Base-by-base conservation (phyloP, 495 filamentous ascomycete species). In the Hypoxylon trugodes region DNA sequence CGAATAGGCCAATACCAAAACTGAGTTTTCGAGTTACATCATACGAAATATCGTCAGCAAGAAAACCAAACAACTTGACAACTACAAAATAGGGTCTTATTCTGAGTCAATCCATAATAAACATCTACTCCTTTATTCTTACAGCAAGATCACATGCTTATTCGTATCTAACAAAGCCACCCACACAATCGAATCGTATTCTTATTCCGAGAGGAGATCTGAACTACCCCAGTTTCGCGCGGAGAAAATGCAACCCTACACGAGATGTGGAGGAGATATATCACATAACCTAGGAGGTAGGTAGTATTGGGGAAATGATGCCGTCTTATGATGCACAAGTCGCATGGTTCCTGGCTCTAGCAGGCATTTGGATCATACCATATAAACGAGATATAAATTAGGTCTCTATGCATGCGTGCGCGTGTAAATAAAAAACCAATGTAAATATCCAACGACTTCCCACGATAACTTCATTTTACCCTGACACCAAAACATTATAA, bases 321-420 rank as follows among this genome's bases (percentile, higher is more conserved):
- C 2, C 7, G 26, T 36, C 30, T 28, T 42, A 46, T 51, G 38
- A 49, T 15, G 33, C 18, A 28, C n/a, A 15, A 30, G 19, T 21
- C 3, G 28, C 16, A 18, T 48, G 28, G 26, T 35, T 19, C 22
- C 22, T 28, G 13, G 33, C 16, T 32, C 19, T 37, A 45, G 42
- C 25, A 30, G 28, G 55, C 45, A 41, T 49, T 6, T 41, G 3
- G 16, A 40, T 49, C 35, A 41, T 36, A 59, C 55, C 33, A 49
- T 42, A 28, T 45, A 40, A 2, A 10, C 19, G 41, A 28, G 13
- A 7, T 2, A 4, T 40, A 40, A n/a, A n/a, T n/a, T n/a, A n/a
- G n/a, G n/a, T n/a, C n/a, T n/a, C n/a, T n/a, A n/a, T n/a, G n/a
- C n/a, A n/a, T n/a, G n/a, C n/a, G n/a, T n/a, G n/a, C n/a, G n/a